Base-by-base conservation (phyloP, 2,329 filamentous ascomycete species). In the Hypoxylon sp. region DNA sequence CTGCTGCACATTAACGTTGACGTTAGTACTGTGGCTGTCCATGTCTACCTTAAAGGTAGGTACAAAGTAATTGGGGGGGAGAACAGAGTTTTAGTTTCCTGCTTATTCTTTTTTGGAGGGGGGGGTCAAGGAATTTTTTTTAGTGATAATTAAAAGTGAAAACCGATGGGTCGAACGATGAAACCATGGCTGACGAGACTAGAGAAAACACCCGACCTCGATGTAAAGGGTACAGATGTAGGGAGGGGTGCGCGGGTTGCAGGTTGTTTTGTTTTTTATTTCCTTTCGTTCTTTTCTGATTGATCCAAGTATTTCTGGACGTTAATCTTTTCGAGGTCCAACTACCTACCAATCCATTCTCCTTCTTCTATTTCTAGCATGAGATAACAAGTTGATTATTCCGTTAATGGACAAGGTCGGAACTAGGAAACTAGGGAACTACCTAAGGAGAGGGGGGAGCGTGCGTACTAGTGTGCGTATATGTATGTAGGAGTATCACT, bases 1-100 rank as follows among this genome's bases (percentile, higher is more conserved):
- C 32, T 46, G 52, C 7, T 62, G 61, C 53, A 50, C 56, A 80
- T 79, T 49, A 49, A 54, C 28, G 44, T 68, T 44, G 38, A 46
- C 56, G 40, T 60, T 59, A 64, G 52, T 61, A 59, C 53, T 61
- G 61, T 65, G 67, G 67, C 61, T 69, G 61, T 69, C 67, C 67
- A 69, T 69, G 36, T 58, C 67, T 67, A 67, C 64, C 67, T 66
- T 55, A 63, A 67, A 69, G 65, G 65, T 65, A 69, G 61, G 42
- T 63, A 55, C 44, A 48, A n/a, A 49, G 26, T 26, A 3, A 22
- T 45, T 28, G 32, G 20, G 60, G 51, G 56, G 48, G 26, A 49
- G 51, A 55, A 58, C 14, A 59, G 56, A 66, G 55, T 59, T 60
- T 64, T 66, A 46, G 52, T 32, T 62, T 54, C 46, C 56, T 53